A percentile compares a stretch with the other conserved stretches of the same genome.
Evolutionary conservation across 2,329 filamentous ascomycete genomes (phyloP).

Genomic region (Sporothrix pseudoabietina): DNA sequence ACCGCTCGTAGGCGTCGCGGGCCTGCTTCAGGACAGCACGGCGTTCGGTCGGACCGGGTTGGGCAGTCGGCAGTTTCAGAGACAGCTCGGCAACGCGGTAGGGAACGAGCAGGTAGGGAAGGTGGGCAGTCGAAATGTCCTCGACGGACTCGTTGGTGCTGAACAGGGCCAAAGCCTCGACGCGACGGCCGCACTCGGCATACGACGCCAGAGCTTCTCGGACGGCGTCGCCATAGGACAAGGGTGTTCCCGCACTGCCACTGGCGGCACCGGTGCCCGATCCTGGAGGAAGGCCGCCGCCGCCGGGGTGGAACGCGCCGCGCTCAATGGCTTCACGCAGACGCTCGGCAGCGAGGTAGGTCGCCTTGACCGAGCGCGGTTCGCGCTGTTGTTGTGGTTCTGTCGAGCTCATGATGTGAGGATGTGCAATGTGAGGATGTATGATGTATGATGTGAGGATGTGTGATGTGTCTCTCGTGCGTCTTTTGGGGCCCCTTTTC

Average conservation of each 20-base stretch:
- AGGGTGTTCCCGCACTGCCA: conserved; percentile 54
- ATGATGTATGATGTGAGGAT: background rate
- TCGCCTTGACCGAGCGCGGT: conserved; percentile 46
- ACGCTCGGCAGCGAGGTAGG: conserved; percentile 55
- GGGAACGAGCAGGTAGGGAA: conserved; percentile 81
- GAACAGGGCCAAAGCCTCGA: conserved; percentile 76
- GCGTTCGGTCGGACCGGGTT: conserved; percentile 51
- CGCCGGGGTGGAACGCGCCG: conserved; percentile 47
- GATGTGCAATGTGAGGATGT: background rate
- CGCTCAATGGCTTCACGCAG: conserved; percentile 60
- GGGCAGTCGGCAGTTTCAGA: conserved; percentile 62
- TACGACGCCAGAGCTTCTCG: conserved; percentile 69
- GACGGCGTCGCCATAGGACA: conserved; percentile 70
- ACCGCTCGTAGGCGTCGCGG: conserved; percentile 73
- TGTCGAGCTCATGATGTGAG: conserved; percentile 16
- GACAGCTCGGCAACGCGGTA: conserved; percentile 79
- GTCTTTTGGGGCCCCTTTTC: background rate
- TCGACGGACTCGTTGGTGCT: conserved; percentile 87
- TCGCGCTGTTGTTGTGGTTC: conserved; percentile 4
- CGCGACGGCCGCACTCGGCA: conserved; percentile 69
- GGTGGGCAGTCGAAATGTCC: conserved; percentile 79
- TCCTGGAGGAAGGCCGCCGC: conserved; percentile 35
- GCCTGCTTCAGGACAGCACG: conserved; percentile 64
- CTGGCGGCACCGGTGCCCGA: background rate
- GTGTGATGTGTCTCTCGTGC: background rate